Conservation (phyloP, 345 rosid genomes). For the Arabidopsis suecica region DNA sequence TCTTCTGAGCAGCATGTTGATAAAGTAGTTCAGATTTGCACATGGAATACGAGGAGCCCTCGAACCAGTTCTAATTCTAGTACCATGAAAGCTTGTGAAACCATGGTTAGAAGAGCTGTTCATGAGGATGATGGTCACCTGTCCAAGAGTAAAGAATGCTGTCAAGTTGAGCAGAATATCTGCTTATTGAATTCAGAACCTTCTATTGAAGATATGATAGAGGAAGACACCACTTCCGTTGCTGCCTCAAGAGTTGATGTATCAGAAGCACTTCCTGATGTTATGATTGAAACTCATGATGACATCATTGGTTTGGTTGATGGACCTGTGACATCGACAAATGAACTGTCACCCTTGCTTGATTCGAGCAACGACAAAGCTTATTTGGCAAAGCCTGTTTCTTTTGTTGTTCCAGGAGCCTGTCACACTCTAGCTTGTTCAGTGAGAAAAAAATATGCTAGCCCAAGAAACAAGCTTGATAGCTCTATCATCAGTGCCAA, state of each 20-base stretch:
- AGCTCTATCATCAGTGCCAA: slow-evolving; percentile 17
- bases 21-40: slow-evolving; percentile 9
- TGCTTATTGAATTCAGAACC: slow-evolving; percentile 21
- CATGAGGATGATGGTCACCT: slow-evolving; percentile 12
- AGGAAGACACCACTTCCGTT: slow-evolving; percentile 8
- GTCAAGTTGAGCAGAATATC: slow-evolving; percentile 26
- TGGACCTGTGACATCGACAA: slow-evolving; percentile 11
- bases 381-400: slow-evolving; percentile 32
- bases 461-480: slow-evolving; percentile 22
- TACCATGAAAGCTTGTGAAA: slow-evolving; percentile 34
- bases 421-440: slow-evolving; percentile 31
- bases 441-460: slow-evolving; percentile 13
- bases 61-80: slow-evolving; percentile 20
- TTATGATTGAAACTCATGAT: slow-evolving; percentile 16
- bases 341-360: slow-evolving; percentile 11
- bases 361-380: slow-evolving; percentile 11
- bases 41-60: slow-evolving; percentile 20
- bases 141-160: not conserved
- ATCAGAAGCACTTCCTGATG: slow-evolving; percentile 10
- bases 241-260: slow-evolving; percentile 7
- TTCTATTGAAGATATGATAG: slow-evolving; percentile 1
- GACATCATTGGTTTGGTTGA: slow-evolving; percentile 21
- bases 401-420: slow-evolving; percentile 25
- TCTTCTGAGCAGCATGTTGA: slow-evolving; percentile 18
- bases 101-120: slow-evolving; percentile 10